Conservation (phyloP, 2,329 filamentous ascomycete genomes). For the Dendrostoma leiphaemia region DNA sequence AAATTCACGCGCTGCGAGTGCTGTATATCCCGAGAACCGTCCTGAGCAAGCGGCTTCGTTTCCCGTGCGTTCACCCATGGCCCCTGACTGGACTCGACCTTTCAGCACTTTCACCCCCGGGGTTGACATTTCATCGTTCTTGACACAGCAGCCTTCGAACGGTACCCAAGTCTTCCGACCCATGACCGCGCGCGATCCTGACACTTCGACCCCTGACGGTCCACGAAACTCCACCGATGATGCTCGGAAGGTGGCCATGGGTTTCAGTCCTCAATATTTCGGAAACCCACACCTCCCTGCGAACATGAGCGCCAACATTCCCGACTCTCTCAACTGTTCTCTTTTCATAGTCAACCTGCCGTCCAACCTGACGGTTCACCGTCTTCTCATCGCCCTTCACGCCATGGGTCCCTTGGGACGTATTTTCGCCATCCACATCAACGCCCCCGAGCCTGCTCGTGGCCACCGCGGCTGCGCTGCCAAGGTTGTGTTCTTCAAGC, state of each 20-base stretch:
- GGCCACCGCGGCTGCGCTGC: conserved; percentile 40
- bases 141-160: background rate
- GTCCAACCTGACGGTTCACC: conserved; percentile 35
- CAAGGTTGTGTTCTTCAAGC: conserved; percentile 49
- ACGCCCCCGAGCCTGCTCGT: conserved; percentile 37
- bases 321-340: conserved; percentile 43
- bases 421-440: conserved; percentile 51
- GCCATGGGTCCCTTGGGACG: conserved; percentile 47
- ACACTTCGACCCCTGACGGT: background rate
- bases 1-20: background rate
- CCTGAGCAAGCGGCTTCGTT: background rate
- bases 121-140: background rate
- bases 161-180: background rate
- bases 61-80: background rate
- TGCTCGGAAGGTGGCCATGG: conserved; percentile 4
- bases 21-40: background rate
- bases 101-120: too few species aligned
- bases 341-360: conserved; percentile 54
- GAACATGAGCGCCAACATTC: conserved; percentile 40
- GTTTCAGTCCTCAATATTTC: conserved; percentile 36
- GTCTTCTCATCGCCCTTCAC: conserved; percentile 44
- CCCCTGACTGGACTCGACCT: background rate
- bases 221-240: background rate
- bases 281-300: conserved; percentile 34
- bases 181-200: background rate